Conservation (phyloP, 169 alveolate species). For the Plasmodium cynomolgi region DNA sequence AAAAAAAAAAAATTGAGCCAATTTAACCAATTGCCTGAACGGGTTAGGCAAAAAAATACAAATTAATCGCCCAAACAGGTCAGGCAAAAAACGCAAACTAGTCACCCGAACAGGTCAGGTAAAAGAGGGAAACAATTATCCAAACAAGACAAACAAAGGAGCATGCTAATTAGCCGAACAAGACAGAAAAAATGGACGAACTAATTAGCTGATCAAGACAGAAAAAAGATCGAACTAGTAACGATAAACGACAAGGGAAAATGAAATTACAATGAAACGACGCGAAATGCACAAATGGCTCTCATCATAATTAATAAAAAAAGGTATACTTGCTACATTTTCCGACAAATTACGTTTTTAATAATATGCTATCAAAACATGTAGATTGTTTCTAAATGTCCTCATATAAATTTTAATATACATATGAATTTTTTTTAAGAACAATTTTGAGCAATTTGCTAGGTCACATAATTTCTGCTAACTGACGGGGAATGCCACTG, state of each 20-base stretch:
- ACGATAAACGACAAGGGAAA: background rate
- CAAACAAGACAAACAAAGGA: background rate
- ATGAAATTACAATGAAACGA: constrained; percentile 22
- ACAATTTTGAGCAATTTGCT: constrained; percentile 14
- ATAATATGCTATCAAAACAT: constrained; percentile 31
- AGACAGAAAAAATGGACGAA: constrained; percentile 8
- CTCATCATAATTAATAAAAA: constrained; percentile 16
- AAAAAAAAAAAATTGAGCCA: constrained; percentile 13
- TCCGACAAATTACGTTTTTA: constrained; percentile 30
- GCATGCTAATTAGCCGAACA: background rate
- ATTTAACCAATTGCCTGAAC: background rate
- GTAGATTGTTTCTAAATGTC: constrained; percentile 62
- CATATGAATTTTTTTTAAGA: constrained; percentile 18
- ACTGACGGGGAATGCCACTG: constrained; percentile 1
- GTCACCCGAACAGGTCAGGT: background rate
- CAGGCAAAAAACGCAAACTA: background rate
- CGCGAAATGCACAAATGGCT: constrained; percentile 9
- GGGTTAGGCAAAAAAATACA: background rate
- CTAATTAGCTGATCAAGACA: background rate
- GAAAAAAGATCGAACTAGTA: constrained; percentile 5
- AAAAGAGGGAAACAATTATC: background rate
- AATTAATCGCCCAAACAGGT: background rate
- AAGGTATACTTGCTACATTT: constrained; percentile 16
- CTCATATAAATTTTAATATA: constrained; percentile 65
- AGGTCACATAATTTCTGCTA: constrained; percentile 23